Evolutionary conservation across 2,329 filamentous ascomycete species (phyloP), one percentile per base, ranked within the genome.

Genomic region (Alternaria hordeiaustralica): DNA sequence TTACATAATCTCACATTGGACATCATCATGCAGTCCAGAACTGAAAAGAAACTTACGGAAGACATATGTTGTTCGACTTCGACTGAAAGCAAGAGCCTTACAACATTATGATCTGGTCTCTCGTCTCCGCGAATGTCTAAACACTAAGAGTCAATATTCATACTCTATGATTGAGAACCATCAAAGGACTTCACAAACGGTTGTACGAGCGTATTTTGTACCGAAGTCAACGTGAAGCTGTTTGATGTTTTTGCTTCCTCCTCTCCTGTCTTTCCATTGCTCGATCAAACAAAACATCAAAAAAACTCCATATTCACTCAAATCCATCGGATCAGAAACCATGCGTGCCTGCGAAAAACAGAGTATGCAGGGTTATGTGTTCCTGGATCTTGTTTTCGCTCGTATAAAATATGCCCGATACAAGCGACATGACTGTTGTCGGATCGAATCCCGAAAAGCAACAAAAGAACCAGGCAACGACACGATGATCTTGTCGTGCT

Each of bases 241-340:
- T n/a, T n/a, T n/a, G n/a, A n/a, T n/a, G n/a, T n/a, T n/a, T n/a
- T n/a, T n/a, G n/a, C 36, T 41, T 41, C 36, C 36, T 41, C 36
- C 1, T 18, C 36, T 1, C 1, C 5, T 9, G 2, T 18, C n/a
- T 0, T 5, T 0, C 0, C n/a, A 0, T 41, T 41, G 0, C 8
- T 18, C 36, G 36, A 18, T 3, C 0, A 41, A 41, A 15, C 33
- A 33, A 12, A 13, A 33, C 28, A 33, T 3, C 12, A 33, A 33
- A 28, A 28, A 12, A 6, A 13, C 28, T 33, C 12, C 9, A 26
- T 4, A 26, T 26, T 9, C 8, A 41, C 18, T 15, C 3, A 21
- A 21, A 21, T 21, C 4, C 21, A 21, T 4, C 3, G 21, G 3
- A 21, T n/a, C n/a, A 21, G 21, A 21, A 21, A 21, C 3, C 21